These are phyloP conservation scores for Hansenula sp. DNA, from an alignment of 1,139 yeast species.

Conservation along the genomic window DNA sequence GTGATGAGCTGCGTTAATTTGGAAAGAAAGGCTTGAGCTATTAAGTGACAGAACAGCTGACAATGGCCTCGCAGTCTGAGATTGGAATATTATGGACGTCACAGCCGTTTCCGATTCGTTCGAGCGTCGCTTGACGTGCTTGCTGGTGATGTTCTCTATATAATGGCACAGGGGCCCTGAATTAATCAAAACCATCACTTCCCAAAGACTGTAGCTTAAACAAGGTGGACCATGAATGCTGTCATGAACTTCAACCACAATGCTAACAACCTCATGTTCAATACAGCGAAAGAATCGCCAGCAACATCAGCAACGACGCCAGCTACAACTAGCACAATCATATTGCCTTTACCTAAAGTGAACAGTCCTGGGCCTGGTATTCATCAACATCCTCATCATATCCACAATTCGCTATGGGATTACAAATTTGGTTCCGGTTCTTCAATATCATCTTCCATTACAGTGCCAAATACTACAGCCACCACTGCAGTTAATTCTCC, in stretches of 20 bases:
- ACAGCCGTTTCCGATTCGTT: neutral
- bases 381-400: neutral
- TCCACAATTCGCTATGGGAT: conserved; percentile 2
- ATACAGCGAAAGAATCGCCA: neutral
- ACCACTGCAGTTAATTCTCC: neutral
- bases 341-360: neutral
- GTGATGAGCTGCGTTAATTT: too few species aligned
- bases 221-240: neutral
- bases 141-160: too few species aligned
- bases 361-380: conserved; percentile 1
- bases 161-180: too few species aligned
- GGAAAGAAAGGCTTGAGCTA: too few species aligned
- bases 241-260: neutral
- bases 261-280: neutral
- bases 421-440: conserved; percentile 1
- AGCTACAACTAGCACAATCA: neutral
- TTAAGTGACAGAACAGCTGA: too few species aligned
- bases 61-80: too few species aligned
- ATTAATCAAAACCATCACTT: too few species aligned
- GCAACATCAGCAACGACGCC: too few species aligned
- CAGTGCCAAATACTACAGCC: neutral
- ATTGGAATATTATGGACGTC: neutral
- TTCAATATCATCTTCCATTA: neutral
- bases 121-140: neutral
- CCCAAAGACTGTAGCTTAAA: too few species aligned